These are phyloP conservation scores for Sporothrix inflata DNA, from an alignment of 2,329 filamentous ascomycete genomes.

Conservation along the genomic window DNA sequence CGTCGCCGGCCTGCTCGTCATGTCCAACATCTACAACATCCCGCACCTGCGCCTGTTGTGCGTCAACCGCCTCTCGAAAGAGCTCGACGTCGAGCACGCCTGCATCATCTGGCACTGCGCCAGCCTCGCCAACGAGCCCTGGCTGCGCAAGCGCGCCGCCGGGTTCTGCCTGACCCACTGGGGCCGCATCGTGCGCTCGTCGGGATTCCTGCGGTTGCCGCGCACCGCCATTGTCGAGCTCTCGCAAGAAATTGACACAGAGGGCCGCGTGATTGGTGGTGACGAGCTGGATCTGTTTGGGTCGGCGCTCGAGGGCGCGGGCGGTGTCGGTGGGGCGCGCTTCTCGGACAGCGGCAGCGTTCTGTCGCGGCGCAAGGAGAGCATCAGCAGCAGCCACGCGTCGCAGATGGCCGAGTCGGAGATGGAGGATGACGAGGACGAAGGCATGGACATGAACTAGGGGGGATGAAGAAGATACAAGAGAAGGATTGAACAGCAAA, in stretches of 20 bases:
- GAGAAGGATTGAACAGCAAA: neutral
- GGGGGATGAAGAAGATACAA: neutral
- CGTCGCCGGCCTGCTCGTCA: constrained; percentile 90
- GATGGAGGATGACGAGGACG: constrained; percentile 39
- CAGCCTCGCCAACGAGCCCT: constrained; percentile 86
- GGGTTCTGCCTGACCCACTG: constrained; percentile 90
- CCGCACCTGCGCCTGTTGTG: constrained; percentile 88
- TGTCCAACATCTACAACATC: constrained; percentile 98
- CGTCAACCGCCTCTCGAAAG: constrained; percentile 84
- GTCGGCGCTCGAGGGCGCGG: constrained; percentile 51
- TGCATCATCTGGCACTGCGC: constrained; percentile 97
- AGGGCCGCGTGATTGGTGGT: constrained; percentile 87
- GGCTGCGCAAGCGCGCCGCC: constrained; percentile 86
- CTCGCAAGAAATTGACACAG: constrained; percentile 89
- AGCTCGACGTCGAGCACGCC: constrained; percentile 91
- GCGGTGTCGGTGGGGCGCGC: constrained; percentile 39
- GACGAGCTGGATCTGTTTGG: constrained; percentile 71
- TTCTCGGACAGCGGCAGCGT: constrained; percentile 46
- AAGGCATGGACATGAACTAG: constrained; percentile 36
- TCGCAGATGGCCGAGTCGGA: constrained; percentile 62
- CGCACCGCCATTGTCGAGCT: constrained; percentile 83
- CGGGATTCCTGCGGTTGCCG: constrained; percentile 80
- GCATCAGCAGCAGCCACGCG: constrained; percentile 63
- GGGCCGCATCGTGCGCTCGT: constrained; percentile 89
- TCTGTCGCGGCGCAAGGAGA: constrained; percentile 56